Conservation (phyloP, 2,329 filamentous ascomycete species). For the Tetracladium maxilliforme region DNA sequence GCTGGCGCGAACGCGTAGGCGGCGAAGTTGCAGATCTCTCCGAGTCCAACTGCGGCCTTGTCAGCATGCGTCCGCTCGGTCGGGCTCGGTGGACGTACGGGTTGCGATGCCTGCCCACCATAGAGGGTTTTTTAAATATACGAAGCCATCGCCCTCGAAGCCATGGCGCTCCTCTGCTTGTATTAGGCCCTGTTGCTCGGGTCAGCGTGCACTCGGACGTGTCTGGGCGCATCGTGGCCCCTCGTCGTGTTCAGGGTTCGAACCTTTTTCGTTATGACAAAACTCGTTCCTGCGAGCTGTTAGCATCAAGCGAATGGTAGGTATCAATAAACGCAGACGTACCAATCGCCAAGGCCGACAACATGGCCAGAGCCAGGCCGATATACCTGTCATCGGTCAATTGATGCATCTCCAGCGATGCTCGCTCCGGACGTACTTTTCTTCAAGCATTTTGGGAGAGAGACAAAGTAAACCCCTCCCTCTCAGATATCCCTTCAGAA, state of each 20-base stretch:
- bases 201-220: conserved; percentile 2
- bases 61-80: conserved; percentile 7
- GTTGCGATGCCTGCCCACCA: conserved; percentile 96
- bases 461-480: too few relatives aligned
- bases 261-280: conserved; percentile 98
- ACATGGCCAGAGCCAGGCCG: conserved; percentile 60
- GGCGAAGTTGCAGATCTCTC: conserved; percentile 93
- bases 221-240: not conserved
- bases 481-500: too few relatives aligned
- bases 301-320: conserved; percentile 4
- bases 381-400: conserved; percentile 44
- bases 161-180: conserved; percentile 84
- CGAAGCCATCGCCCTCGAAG: conserved; percentile 91
- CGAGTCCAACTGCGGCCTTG: conserved; percentile 57
- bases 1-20: conserved; percentile 97
- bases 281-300: conserved; percentile 60
- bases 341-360: conserved; percentile 65
- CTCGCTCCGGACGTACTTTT: conserved; percentile 21
- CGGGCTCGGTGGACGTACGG: conserved; percentile 35
- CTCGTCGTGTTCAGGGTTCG: conserved; percentile 11
- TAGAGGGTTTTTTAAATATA: conserved; percentile 84
- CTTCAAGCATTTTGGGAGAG: conserved; percentile 25
- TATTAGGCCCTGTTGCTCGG: conserved; percentile 56
- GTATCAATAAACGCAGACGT: conserved; percentile 14
- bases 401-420: conserved; percentile 1